Conservation (phyloP, 2,329 filamentous ascomycete species). For the Hymenoscyphus linearis region DNA sequence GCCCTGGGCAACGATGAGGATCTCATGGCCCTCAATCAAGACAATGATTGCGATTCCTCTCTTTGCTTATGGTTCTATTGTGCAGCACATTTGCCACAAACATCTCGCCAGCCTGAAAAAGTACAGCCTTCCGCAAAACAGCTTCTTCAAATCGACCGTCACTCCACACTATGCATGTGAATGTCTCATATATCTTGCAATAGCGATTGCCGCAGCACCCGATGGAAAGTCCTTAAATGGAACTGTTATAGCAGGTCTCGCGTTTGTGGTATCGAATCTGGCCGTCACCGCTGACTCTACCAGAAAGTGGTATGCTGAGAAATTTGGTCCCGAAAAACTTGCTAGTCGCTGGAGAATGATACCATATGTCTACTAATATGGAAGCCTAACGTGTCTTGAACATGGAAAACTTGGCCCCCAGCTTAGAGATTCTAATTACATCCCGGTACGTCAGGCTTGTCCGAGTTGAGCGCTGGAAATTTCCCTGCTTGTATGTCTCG, state of each 20-base stretch:
- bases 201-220: conserved; percentile 71
- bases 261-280: conserved; percentile 75
- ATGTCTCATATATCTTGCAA: conserved; percentile 73
- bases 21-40: conserved; percentile 37
- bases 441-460: conserved; percentile 79
- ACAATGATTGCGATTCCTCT: conserved; percentile 52
- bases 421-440: conserved; percentile 73
- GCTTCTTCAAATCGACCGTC: conserved; percentile 66
- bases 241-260: conserved; percentile 63
- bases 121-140: conserved; percentile 74
- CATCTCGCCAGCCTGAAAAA: conserved; percentile 68
- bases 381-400: conserved; percentile 30
- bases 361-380: conserved; percentile 54
- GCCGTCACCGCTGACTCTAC: conserved; percentile 76
- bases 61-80: conserved; percentile 63
- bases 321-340: conserved; percentile 65
- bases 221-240: conserved; percentile 59
- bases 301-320: conserved; percentile 70
- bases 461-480: conserved; percentile 53
- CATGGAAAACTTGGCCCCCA: conserved; percentile 62
- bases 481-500: conserved; percentile 43
- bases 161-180: conserved; percentile 93
- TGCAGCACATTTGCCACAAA: conserved; percentile 70
- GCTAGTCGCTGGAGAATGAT: conserved; percentile 69
- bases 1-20: conserved; percentile 16